Conservation (phyloP, 176 grass and related monocot genomes). For the Puccinellia tenuiflora region DNA sequence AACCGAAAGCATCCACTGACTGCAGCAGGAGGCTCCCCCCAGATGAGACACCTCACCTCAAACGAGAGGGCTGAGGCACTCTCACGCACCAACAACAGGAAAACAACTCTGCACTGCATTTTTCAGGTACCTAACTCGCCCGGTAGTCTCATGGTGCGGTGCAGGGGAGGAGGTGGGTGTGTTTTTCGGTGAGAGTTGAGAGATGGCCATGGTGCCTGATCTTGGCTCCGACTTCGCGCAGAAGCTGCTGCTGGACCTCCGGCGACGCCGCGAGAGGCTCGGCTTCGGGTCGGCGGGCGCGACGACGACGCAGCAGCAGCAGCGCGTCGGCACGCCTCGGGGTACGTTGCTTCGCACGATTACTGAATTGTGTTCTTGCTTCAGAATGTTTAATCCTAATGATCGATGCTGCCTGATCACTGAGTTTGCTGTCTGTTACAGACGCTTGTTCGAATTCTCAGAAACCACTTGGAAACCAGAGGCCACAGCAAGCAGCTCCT, state of each 20-base stretch:
- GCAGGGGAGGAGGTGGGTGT: neutral
- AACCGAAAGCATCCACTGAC: slow-evolving; percentile 21
- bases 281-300: slow-evolving; percentile 38
- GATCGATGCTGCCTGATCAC: neutral
- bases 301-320: neutral
- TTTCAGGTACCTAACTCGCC: slow-evolving; percentile 1
- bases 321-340: neutral
- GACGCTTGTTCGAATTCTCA: slow-evolving; percentile 38
- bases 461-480: slow-evolving; percentile 29
- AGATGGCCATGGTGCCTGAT: slow-evolving; percentile 54
- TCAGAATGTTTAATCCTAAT: neutral
- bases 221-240: slow-evolving; percentile 80
- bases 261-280: slow-evolving; percentile 67
- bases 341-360: slow-evolving; percentile 29
- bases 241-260: slow-evolving; percentile 86
- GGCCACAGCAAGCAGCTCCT: slow-evolving; percentile 29
- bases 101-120: slow-evolving; percentile 10
- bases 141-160: slow-evolving; percentile 30
- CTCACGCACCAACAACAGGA: slow-evolving; percentile 33
- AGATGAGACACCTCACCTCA: slow-evolving; percentile 33
- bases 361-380: neutral
- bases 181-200: neutral
- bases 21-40: neutral
- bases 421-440: slow-evolving; percentile 14
- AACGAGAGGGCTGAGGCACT: slow-evolving; percentile 28